A percentile compares a stretch with the other conserved stretches of the same genome.
These are phyloP conservation scores for Phyllosticta citriasiana DNA, from an alignment of 2,329 filamentous ascomycete species.

Conservation along the genomic window DNA sequence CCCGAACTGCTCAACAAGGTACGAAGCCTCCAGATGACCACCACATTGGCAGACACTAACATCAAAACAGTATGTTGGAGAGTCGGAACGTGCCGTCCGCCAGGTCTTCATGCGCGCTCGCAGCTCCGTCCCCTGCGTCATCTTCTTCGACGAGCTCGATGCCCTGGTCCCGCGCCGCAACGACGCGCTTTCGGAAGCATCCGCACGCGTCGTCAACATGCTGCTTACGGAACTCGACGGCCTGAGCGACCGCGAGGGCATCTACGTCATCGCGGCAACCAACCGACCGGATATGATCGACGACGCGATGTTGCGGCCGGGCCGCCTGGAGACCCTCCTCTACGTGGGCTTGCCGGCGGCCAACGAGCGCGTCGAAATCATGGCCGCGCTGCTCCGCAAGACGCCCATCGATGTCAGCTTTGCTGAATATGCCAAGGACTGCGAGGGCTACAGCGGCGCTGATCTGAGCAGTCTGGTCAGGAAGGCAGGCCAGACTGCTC, in stretches of 20 bases:
- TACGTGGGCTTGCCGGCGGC: conserved; percentile 79
- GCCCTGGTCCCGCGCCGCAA: conserved; percentile 80
- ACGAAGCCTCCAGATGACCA: background rate
- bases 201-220: conserved; percentile 85
- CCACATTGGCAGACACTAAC: background rate
- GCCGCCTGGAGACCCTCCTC: conserved; percentile 76
- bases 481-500: conserved; percentile 48
- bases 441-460: conserved; percentile 66
- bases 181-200: conserved; percentile 66
- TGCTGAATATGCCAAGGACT: conserved; percentile 59
- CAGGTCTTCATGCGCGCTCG: conserved; percentile 85
- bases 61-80: conserved; percentile 62
- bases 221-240: conserved; percentile 91
- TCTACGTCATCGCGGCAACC: conserved; percentile 91
- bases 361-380: conserved; percentile 74
- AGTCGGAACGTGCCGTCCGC: conserved; percentile 85
- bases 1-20: conserved; percentile 88
- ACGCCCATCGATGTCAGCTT: conserved; percentile 46
- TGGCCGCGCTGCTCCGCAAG: conserved; percentile 55
- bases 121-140: conserved; percentile 78
- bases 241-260: conserved; percentile 65
- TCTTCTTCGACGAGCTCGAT: conserved; percentile 98
- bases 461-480: conserved; percentile 51
- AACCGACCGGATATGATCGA: conserved; percentile 97
- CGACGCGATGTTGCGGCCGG: conserved; percentile 84